phyloP scores from a whole-genome alignment of 2,329 filamentous ascomycete species.

The Diaporthe amygdali region DNA sequence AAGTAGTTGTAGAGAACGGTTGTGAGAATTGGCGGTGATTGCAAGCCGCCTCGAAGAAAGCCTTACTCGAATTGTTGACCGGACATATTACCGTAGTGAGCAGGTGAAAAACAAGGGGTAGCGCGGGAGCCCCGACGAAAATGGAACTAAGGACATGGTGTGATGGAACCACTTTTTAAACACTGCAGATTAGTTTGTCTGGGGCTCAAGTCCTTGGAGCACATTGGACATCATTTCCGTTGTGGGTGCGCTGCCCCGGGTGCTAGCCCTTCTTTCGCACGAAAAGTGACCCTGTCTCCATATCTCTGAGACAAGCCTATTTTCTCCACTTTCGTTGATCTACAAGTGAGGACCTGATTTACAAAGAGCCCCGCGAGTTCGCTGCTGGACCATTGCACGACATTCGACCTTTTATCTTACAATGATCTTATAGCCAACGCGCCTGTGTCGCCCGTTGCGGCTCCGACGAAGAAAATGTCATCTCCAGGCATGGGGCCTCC shows the following conservation, averaged over 20 bases:
- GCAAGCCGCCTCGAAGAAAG: too few relatives aligned
- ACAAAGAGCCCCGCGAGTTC: neutral
- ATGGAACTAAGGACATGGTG: neutral
- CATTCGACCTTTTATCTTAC: neutral
- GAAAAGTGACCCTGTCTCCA: neutral
- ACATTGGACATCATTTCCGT: neutral
- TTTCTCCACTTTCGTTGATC: neutral
- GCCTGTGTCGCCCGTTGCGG: neutral
- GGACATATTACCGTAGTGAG: neutral
- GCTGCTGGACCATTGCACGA: neutral
- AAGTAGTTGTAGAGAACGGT: too few relatives aligned
- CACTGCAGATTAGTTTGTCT: neutral
- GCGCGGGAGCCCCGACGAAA: neutral
- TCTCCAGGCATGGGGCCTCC: neutral
- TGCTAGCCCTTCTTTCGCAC: neutral
- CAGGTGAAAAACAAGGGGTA: neutral
- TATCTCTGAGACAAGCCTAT: neutral
- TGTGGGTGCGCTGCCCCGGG: neutral
- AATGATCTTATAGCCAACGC: neutral
- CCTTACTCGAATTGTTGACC: too few relatives aligned
- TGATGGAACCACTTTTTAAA: neutral
- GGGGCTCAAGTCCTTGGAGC: neutral
- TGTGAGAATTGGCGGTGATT: too few relatives aligned
- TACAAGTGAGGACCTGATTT: too few relatives aligned
- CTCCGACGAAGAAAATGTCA: neutral